Percentiles rank a stretch among this genome's conserved stretches.
phyloP scores from a whole-genome alignment of 176 grass and related monocot species.

The Puya raimondii region DNA sequence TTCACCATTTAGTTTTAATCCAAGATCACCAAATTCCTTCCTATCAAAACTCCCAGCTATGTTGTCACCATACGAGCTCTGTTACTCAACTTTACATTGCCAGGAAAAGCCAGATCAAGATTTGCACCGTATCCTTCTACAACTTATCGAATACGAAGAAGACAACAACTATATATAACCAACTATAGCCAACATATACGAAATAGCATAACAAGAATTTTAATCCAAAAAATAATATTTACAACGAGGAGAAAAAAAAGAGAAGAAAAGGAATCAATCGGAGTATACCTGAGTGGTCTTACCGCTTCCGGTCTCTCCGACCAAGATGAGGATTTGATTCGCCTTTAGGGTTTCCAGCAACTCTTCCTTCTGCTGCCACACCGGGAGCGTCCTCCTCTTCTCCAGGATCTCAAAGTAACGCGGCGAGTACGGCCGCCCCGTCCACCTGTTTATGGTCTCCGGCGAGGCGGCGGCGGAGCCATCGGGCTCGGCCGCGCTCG shows the following conservation, averaged over 20 bases:
- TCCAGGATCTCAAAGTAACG: conserved; percentile 78
- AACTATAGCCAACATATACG: no score
- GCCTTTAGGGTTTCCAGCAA: conserved; percentile 58
- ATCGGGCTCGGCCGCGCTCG: conserved; percentile 32
- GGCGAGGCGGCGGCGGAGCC: conserved; percentile 16
- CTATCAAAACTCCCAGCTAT: no score
- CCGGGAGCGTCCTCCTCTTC: conserved; percentile 78
- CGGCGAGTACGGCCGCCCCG: conserved; percentile 59
- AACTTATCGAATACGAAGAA: no score
- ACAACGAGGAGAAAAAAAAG: not conserved
- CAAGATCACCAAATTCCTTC: no score
- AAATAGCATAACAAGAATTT: not conserved
- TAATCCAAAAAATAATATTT: not conserved
- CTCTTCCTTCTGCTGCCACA: conserved; percentile 98
- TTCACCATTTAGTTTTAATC: no score
- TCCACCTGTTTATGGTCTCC: conserved; percentile 62
- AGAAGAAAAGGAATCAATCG: not conserved
- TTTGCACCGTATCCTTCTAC: no score
- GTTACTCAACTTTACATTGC: no score
- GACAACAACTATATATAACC: no score
- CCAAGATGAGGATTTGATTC: conserved; percentile 80
- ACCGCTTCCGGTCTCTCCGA: conserved; percentile 95
- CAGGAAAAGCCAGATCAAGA: no score
- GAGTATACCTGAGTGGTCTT: conserved; percentile 90
- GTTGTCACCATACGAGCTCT: no score